These are phyloP conservation scores for Jackrogersella multiformis DNA, from an alignment of 495 filamentous ascomycete genomes.

Conservation along the genomic window DNA sequence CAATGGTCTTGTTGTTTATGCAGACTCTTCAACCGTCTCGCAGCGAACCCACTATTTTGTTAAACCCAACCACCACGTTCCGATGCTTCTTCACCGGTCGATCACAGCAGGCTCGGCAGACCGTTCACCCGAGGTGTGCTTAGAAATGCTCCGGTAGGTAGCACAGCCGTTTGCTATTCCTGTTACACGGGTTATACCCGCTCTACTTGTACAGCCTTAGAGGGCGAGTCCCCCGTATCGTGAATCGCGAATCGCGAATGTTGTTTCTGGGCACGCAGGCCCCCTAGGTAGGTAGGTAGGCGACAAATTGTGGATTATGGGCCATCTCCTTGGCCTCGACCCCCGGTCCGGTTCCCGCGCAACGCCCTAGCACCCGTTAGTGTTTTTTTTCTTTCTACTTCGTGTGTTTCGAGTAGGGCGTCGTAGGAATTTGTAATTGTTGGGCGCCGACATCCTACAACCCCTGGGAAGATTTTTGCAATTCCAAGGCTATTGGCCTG, in stretches of 20 bases:
- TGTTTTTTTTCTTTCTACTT: too few species aligned
- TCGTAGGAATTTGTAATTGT: conserved; percentile 22
- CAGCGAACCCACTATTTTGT: background rate
- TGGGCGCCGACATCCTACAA: conserved; percentile 6
- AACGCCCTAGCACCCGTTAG: conserved; percentile 38
- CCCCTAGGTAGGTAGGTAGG: conserved; percentile 33
- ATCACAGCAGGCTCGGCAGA: background rate
- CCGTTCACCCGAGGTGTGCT: conserved; percentile 26
- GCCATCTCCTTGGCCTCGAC: conserved; percentile 34
- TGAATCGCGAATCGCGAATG: conserved; percentile 24
- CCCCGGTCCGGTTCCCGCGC: conserved; percentile 44
- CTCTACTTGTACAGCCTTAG: background rate
- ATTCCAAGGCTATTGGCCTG: conserved; percentile 20
- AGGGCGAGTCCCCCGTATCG: conserved; percentile 20
- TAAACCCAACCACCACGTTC: background rate
- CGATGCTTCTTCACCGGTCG: conserved; percentile 15
- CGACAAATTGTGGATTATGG: conserved; percentile 31
- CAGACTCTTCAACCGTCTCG: conserved; percentile 9
- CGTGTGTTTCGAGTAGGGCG: conserved; percentile 38
- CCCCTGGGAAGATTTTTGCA: background rate
- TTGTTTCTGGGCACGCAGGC: conserved; percentile 21
- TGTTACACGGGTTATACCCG: conserved; percentile 16
- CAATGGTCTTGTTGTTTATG: conserved; percentile 16
- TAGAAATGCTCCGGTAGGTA: conserved; percentile 22
- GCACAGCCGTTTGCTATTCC: conserved; percentile 7